Base-by-base conservation (phyloP, 352 stramenopile species). In the Phytophthora boehmeriae region DNA sequence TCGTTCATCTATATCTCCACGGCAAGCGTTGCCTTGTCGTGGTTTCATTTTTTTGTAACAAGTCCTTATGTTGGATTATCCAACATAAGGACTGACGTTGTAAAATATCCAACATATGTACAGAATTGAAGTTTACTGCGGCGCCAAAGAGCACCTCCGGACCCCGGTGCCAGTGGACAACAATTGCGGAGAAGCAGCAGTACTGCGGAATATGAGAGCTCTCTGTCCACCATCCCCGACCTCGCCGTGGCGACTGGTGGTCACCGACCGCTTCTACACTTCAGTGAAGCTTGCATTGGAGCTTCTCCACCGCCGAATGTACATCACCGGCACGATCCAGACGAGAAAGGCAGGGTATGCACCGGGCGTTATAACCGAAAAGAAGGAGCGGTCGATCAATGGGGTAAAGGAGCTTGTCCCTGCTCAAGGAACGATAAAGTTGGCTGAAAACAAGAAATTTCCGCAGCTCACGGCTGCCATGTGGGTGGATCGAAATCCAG, bases 71-170 rank as follows among this genome's bases (percentile, higher is more conserved):
- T 48, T 48, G 22, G 0, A 54, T 54, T 5, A 54, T 54, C 19
- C 14, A 42, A 42, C 9, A 42, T 35, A 41, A 19, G 10, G 6
- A 42, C 13, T 6, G 19, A 42, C 14, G 4, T 51, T 19, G 13
- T 30, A 8, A n/a, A 19, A 35, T 51, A 35, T 51, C 44, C 42
- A 20, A 51, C 44, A 32, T 51, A 35, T 42, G 35, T 6, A 16
- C 19, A 51, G 44, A 35, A 38, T 51, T 17, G 47, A 64, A 23
- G 22, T 64, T 13, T 56, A 64, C 19, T 65, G 57, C 23, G 47
- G 46, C 6, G 43, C 39, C 10, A 59, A 65, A 36, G 50, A 35
- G 1, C 36, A 43, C 10, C 13, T 62, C 10, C 34, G 19, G 23
- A 54, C 43, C n/a, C 54, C 54, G 9, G 44, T 49, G 0, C 44